A percentile compares a stretch with the other conserved stretches of the same genome.
These are phyloP conservation scores for Solanum medicagineum DNA, from an alignment of 257 asterid species.

Conservation along the genomic window DNA sequence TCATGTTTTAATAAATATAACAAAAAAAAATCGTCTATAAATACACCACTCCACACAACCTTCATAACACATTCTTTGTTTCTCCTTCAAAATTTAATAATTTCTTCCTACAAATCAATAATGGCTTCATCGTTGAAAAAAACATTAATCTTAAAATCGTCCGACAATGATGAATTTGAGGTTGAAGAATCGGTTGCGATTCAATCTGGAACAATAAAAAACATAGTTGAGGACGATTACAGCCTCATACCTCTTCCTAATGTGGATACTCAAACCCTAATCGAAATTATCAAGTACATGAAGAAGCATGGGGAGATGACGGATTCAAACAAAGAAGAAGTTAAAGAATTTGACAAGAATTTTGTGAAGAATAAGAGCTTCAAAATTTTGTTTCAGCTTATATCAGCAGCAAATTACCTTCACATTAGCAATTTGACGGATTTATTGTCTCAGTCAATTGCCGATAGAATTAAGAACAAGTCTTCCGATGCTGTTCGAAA, in stretches of 20 bases:
- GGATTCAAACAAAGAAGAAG: neutral
- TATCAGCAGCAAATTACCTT: constrained; percentile 3
- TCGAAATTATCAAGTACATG: neutral
- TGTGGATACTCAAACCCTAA: neutral
- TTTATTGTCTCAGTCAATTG: neutral
- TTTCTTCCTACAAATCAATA: no score
- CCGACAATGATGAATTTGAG: neutral
- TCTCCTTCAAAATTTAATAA: no score
- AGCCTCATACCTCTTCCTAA: neutral
- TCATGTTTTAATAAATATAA: no score
- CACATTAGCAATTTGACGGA: neutral
- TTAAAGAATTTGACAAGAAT: no score
- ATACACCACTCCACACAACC: no score
- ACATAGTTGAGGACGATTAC: constrained; percentile 4
- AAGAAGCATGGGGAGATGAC: neutral
- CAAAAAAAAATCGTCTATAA: no score
- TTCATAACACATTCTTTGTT: no score
- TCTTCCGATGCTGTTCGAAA: neutral
- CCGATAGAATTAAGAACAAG: neutral
- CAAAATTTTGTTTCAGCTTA: neutral
- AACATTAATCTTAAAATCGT: neutral
- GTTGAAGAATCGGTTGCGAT: neutral
- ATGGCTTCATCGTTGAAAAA: neutral
- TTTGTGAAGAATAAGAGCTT: no score
- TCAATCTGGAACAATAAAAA: neutral